These are phyloP conservation scores for Globisporangium polare DNA, from an alignment of 352 stramenopile genomes.

Conservation along the genomic window DNA sequence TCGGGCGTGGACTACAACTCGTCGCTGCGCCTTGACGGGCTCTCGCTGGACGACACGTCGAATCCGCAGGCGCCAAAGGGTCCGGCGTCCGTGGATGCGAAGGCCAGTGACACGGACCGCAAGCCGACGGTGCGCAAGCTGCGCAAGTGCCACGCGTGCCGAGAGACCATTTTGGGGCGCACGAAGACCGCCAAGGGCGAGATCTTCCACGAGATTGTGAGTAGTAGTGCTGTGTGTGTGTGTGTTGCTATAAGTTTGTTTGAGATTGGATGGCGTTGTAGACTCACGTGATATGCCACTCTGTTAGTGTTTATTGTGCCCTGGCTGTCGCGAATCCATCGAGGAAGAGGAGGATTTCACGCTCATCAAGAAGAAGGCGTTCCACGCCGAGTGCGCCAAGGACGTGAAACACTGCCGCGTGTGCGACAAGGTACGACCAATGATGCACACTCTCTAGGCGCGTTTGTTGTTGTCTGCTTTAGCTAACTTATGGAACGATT, in stretches of 20 bases:
- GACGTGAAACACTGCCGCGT: conserved; percentile 63
- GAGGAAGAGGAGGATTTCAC: conserved; percentile 76
- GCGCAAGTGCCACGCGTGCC: conserved; percentile 74
- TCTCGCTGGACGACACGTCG: conserved; percentile 26
- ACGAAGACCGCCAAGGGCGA: conserved; percentile 72
- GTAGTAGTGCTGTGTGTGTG: conserved; percentile 5
- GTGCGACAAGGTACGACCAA: conserved; percentile 55
- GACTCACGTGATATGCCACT: not conserved
- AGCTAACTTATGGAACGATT: no score
- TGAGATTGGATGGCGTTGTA: not conserved
- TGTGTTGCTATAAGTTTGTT: not conserved
- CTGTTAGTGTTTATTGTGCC: conserved; percentile 63
- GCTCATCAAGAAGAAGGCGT: conserved; percentile 81
- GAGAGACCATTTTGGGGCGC: conserved; percentile 79
- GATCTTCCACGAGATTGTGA: conserved; percentile 82
- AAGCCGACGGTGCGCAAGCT: conserved; percentile 72
- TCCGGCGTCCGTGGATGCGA: conserved; percentile 47
- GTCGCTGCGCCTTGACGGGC: conserved; percentile 32
- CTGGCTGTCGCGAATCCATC: conserved; percentile 68
- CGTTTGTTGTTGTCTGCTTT: no score
- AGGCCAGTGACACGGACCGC: conserved; percentile 44
- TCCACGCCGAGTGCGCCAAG: conserved; percentile 68
- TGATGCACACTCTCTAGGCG: no score
- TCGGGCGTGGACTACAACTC: conserved; percentile 28
- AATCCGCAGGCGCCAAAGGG: conserved; percentile 33